Percentiles rank a stretch among this genome's conserved stretches.
phyloP scores from a whole-genome alignment of 2,329 filamentous ascomycete genomes.

The Cercospora sp. region DNA sequence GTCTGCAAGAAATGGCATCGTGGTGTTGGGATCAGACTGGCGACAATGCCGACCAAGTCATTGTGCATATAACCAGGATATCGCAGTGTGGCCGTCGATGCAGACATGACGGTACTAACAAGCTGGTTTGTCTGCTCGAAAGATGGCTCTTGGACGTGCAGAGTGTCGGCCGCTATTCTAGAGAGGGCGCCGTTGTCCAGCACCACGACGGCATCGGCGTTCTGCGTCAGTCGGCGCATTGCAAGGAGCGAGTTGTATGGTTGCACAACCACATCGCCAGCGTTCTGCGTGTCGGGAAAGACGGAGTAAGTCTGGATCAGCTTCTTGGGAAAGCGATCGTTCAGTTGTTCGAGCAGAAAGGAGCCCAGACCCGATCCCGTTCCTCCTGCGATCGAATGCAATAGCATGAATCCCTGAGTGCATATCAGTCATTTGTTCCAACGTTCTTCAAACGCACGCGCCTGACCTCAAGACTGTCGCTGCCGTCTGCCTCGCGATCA shows the following conservation, averaged over 20 bases:
- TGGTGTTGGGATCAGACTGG: slow-evolving; percentile 92
- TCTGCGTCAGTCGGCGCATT: slow-evolving; percentile 87
- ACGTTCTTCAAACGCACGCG: neutral
- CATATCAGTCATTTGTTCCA: neutral
- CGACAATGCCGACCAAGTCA: slow-evolving; percentile 93
- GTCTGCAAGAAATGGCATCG: slow-evolving; percentile 98
- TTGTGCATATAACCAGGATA: slow-evolving; percentile 99
- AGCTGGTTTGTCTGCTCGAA: slow-evolving; percentile 98
- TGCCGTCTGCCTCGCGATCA: slow-evolving; percentile 95
- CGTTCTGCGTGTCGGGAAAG: slow-evolving; percentile 88
- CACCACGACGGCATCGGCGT: slow-evolving; percentile 96
- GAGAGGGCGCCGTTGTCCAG: slow-evolving; percentile 93
- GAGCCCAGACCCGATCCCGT: slow-evolving; percentile 95
- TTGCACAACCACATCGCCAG: slow-evolving; percentile 90
- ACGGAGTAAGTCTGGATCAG: slow-evolving; percentile 99
- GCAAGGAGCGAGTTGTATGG: slow-evolving; percentile 96
- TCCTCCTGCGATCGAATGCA: slow-evolving; percentile 96
- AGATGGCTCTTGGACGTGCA: slow-evolving; percentile 92
- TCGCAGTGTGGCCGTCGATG: slow-evolving; percentile 90
- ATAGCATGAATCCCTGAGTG: slow-evolving; percentile 86
- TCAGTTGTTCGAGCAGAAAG: slow-evolving; percentile 90
- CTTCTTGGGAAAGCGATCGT: slow-evolving; percentile 98
- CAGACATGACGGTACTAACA: slow-evolving; percentile 96
- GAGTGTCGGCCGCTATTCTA: slow-evolving; percentile 86
- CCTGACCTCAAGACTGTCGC: slow-evolving; percentile 83